Conservation (phyloP, 805 yeast species). For the Candida stauntonica region DNA sequence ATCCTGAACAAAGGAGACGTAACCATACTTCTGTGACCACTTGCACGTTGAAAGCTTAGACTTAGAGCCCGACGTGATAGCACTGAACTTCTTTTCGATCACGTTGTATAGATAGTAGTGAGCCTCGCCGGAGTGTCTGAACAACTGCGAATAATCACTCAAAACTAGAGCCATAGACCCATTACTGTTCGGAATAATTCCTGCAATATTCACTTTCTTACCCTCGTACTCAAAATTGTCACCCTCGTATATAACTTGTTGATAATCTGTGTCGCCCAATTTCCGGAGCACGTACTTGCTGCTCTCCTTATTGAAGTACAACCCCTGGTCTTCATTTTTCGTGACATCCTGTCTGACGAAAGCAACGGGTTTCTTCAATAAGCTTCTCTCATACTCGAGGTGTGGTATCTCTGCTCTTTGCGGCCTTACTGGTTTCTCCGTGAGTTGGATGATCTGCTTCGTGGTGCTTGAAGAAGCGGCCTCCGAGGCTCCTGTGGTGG, state of each 20-base stretch:
- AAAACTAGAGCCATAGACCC: conserved; percentile 48
- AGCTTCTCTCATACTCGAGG: neutral
- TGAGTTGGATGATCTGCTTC: conserved; percentile 4
- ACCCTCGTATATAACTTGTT: conserved; percentile 24
- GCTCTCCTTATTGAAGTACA: conserved; percentile 28
- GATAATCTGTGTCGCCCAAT: conserved; percentile 25
- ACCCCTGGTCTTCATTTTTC: conserved; percentile 41
- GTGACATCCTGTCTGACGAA: conserved; percentile 1
- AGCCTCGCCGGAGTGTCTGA: conserved; percentile 67
- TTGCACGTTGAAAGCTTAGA: conserved; percentile 38
- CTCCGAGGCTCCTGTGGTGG: too few relatives aligned
- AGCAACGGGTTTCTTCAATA: neutral
- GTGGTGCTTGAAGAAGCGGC: conserved; percentile 3
- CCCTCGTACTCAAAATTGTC: conserved; percentile 40
- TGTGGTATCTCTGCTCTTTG: conserved; percentile 12
- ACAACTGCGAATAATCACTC: conserved; percentile 47
- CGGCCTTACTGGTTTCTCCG: conserved; percentile 11
- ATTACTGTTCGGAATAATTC: conserved; percentile 40
- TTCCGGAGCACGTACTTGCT: conserved; percentile 29
- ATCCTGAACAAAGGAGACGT: conserved; percentile 50
- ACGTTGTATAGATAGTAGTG: conserved; percentile 60
- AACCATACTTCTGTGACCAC: conserved; percentile 59
- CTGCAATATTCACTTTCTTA: conserved; percentile 34
- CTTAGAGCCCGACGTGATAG: conserved; percentile 25
- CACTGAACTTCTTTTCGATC: conserved; percentile 29